Evolutionary conservation across 2,329 filamentous ascomycete species (phyloP).

Genomic region (Shiraia sp.): DNA sequence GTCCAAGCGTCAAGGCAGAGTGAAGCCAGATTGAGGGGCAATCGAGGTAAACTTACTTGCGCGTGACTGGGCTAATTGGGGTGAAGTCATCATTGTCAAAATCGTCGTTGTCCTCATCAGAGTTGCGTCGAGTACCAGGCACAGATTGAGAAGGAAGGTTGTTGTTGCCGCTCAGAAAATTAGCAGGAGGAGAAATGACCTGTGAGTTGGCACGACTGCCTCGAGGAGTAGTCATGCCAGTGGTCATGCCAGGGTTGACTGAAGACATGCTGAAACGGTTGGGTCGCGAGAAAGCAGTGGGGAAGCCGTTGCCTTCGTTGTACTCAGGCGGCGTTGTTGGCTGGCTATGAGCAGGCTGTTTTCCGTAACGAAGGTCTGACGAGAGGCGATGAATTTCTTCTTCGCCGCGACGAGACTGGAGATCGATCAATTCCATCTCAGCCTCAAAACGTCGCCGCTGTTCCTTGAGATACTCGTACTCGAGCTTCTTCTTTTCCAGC

Average conservation of each 20-base stretch:
- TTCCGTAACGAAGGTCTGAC: constrained; percentile 72
- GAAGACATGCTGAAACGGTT: constrained; percentile 90
- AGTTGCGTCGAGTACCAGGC: constrained; percentile 84
- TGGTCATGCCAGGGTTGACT: constrained; percentile 65
- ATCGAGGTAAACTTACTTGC: constrained; percentile 40
- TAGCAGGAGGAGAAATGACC: constrained; percentile 71
- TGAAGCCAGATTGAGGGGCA: constrained; percentile 6
- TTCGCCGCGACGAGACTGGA: constrained; percentile 81
- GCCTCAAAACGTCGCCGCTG: constrained; percentile 88
- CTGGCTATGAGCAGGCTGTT: constrained; percentile 71
- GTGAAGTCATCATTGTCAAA: constrained; percentile 73
- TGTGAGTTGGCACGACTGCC: constrained; percentile 77
- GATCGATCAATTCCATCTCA: constrained; percentile 87
- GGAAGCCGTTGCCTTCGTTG: constrained; percentile 76
- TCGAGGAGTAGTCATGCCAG: constrained; percentile 65
- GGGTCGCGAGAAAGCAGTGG: constrained; percentile 78
- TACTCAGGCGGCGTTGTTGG: constrained; percentile 96
- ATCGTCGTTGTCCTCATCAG: constrained; percentile 80
- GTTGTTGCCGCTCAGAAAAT: constrained; percentile 56
- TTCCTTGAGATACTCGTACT: constrained; percentile 88
- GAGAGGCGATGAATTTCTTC: constrained; percentile 84
- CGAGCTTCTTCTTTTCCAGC: constrained; percentile 92
- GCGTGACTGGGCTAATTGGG: constrained; percentile 36
- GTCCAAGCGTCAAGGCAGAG: constrained; percentile 2
- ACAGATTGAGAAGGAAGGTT: constrained; percentile 81